These are phyloP conservation scores for Fraxinus nigra DNA, from an alignment of 305 asterid species.

Conservation along the genomic window DNA sequence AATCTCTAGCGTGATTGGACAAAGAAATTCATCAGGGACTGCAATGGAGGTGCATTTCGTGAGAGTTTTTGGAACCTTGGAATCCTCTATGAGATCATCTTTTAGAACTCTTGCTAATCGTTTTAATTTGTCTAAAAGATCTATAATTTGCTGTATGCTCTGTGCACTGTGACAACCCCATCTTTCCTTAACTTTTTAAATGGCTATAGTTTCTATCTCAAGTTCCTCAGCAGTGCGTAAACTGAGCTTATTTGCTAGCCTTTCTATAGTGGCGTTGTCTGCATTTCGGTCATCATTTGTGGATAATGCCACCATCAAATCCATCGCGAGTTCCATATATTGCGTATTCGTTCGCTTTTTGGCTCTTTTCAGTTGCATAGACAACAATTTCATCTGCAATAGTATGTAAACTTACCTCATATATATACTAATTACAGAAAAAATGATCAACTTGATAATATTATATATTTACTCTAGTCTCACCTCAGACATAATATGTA, in stretches of 20 bases:
- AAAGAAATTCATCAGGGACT: slow-evolving; percentile 72
- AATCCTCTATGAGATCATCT: slow-evolving; percentile 25
- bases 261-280: slow-evolving; percentile 64
- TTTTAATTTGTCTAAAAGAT: slow-evolving; percentile 60
- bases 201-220: slow-evolving; percentile 49
- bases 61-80: slow-evolving; percentile 27
- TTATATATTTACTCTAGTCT: not conserved
- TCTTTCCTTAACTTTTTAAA: slow-evolving; percentile 50
- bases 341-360: slow-evolving; percentile 62
- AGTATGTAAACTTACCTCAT: not conserved
- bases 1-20: slow-evolving; percentile 84
- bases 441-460: not conserved
- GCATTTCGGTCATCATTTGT: slow-evolving; percentile 58
- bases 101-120: slow-evolving; percentile 50
- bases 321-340: slow-evolving; percentile 91
- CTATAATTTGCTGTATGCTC: slow-evolving; percentile 44
- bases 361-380: slow-evolving; percentile 58
- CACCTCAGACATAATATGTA: not conserved
- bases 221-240: slow-evolving; percentile 59
- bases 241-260: slow-evolving; percentile 72
- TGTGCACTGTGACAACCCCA: slow-evolving; percentile 39
- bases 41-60: slow-evolving; percentile 29
- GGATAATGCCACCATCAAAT: slow-evolving; percentile 71
- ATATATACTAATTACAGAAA: not conserved
- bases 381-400: slow-evolving; percentile 63